Percentiles rank a stretch among this genome's conserved stretches.
phyloP scores from a whole-genome alignment of 2,329 filamentous ascomycete species.

The Xylariaceae sp. region DNA sequence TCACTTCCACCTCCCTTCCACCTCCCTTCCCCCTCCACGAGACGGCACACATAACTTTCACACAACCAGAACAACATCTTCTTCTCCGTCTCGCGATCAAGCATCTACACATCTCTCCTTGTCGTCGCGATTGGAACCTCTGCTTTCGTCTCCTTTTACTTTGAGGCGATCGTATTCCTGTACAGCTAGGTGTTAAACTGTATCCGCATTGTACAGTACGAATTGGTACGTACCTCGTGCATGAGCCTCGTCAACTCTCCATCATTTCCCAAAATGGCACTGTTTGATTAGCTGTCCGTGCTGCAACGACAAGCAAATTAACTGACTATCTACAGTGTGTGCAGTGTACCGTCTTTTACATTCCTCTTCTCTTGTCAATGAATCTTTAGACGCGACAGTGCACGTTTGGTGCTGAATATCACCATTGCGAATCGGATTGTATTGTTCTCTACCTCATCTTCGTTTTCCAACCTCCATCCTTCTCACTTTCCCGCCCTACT shows the following conservation, averaged over 20 bases:
- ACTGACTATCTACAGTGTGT: conserved; percentile 3
- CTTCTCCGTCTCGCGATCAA: not conserved
- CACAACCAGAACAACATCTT: not conserved
- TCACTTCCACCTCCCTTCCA: not conserved
- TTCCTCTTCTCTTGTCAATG: conserved; percentile 15
- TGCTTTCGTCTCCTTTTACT: not conserved
- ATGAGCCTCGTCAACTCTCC: conserved; percentile 4
- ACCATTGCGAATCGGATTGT: conserved; percentile 10
- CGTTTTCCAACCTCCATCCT: not conserved
- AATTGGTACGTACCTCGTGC: conserved; percentile 10
- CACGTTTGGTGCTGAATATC: conserved; percentile 20
- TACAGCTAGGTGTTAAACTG: not conserved
- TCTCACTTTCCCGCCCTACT: not conserved
- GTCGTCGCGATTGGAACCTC: not conserved
- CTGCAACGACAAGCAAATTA: conserved; percentile 11
- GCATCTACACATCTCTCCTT: conserved; percentile 4
- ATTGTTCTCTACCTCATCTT: conserved; percentile 16
- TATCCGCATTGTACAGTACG: not conserved
- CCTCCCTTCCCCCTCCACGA: not conserved
- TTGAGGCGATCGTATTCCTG: not conserved
- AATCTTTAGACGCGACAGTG: conserved; percentile 23
- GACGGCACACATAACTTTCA: conserved; percentile 1
- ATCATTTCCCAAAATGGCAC: conserved; percentile 24
- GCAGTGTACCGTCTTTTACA: not conserved
- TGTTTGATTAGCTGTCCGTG: conserved; percentile 17